A percentile compares a stretch with the other conserved stretches of the same genome.
Evolutionary conservation across 2,329 filamentous ascomycete genomes (phyloP).

Genomic region (Cryphonectria nitschkei): DNA sequence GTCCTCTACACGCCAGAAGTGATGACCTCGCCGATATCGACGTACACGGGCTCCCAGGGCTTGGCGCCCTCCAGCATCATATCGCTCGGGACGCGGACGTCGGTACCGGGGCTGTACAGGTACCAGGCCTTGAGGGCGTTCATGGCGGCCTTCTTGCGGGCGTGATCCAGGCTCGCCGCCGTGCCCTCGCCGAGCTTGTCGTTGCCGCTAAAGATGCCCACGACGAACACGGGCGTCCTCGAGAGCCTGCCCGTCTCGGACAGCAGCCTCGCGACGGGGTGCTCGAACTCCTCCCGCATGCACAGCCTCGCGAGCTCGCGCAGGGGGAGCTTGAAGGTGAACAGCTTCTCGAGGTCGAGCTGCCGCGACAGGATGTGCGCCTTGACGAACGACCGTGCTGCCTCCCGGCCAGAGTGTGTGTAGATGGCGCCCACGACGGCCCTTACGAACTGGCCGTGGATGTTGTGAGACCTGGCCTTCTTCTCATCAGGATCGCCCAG

Average conservation of each 20-base stretch:
- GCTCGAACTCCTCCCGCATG: slow-evolving; percentile 84
- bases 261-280: slow-evolving; percentile 82
- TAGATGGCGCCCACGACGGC: slow-evolving; percentile 86
- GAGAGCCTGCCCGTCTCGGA: slow-evolving; percentile 88
- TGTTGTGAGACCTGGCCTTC: slow-evolving; percentile 37
- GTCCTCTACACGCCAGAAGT: slow-evolving; percentile 35
- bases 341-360: slow-evolving; percentile 76
- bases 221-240: slow-evolving; percentile 86
- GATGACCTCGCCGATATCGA: slow-evolving; percentile 74
- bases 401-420: slow-evolving; percentile 76
- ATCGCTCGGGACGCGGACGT: slow-evolving; percentile 70
- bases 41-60: slow-evolving; percentile 68
- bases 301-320: slow-evolving; percentile 84
- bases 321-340: slow-evolving; percentile 82
- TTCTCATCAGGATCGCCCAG: slow-evolving; percentile 35
- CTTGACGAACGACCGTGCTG: slow-evolving; percentile 81
- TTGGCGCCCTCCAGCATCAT: slow-evolving; percentile 64
- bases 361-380: slow-evolving; percentile 82
- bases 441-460: slow-evolving; percentile 72
- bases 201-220: slow-evolving; percentile 88
- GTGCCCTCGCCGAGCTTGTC: slow-evolving; percentile 94
- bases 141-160: slow-evolving; percentile 78
- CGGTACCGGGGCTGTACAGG: slow-evolving; percentile 78
- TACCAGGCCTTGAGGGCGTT: slow-evolving; percentile 94
- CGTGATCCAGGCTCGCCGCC: slow-evolving; percentile 76